Evolutionary conservation across 2,329 filamentous ascomycete genomes (phyloP).

Genomic region (Claviceps sp.): DNA sequence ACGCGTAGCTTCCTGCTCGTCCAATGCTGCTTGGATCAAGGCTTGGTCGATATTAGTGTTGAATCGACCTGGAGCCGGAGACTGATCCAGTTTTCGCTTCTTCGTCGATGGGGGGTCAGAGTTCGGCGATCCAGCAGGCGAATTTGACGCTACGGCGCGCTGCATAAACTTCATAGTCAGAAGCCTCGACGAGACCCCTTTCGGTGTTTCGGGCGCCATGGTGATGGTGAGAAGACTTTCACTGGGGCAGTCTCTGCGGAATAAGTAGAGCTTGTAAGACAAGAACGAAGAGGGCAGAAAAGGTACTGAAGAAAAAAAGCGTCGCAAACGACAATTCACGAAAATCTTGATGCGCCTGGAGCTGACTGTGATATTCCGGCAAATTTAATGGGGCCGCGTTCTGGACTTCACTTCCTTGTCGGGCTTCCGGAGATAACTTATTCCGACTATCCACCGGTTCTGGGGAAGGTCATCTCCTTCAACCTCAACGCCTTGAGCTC

Average conservation of each 20-base stretch:
- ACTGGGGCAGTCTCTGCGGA: no score
- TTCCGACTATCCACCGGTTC: slow-evolving; percentile 3
- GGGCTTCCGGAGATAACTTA: slow-evolving; percentile 5
- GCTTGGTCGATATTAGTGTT: slow-evolving; percentile 37
- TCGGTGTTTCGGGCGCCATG: slow-evolving; percentile 40
- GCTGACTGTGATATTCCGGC: background rate
- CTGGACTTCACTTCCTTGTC: background rate
- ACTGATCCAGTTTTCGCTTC: slow-evolving; percentile 40
- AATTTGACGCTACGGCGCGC: slow-evolving; percentile 55
- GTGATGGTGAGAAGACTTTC: background rate
- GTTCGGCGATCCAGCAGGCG: slow-evolving; percentile 29
- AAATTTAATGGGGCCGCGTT: background rate
- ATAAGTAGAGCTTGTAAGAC: no score
- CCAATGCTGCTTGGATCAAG: slow-evolving; percentile 48
- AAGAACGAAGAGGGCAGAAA: background rate
- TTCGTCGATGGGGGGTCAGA: slow-evolving; percentile 44
- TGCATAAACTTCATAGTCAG: slow-evolving; percentile 98
- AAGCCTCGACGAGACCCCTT: slow-evolving; percentile 72
- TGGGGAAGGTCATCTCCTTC: background rate
- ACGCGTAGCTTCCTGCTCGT: slow-evolving; percentile 53
- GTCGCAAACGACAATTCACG: background rate
- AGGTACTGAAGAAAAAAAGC: background rate
- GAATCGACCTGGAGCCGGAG: slow-evolving; percentile 23
- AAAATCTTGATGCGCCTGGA: background rate
- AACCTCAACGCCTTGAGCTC: background rate